Conservation (phyloP, 176 grass and related monocot genomes). For the Hyparrhenia diplandra region DNA sequence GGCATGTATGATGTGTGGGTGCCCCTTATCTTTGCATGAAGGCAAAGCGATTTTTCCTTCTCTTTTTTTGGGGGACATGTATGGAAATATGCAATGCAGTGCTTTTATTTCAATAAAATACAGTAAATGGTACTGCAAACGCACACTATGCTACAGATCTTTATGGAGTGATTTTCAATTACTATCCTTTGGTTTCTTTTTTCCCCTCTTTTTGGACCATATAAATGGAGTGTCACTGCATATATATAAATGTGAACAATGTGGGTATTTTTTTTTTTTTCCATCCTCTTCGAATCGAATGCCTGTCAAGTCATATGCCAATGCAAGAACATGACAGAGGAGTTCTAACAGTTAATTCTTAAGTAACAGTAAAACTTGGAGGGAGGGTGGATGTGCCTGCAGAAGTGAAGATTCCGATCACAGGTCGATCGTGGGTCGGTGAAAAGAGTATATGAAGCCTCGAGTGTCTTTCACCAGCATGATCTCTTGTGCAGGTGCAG, state of each 20-base stretch:
- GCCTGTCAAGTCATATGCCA: not conserved
- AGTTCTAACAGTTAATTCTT: not conserved
- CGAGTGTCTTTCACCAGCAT: not conserved
- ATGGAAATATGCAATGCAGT: not conserved
- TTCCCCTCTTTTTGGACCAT: not conserved
- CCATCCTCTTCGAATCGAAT: not conserved
- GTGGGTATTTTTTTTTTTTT: not conserved
- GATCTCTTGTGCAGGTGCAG: not conserved
- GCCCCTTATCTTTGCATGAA: constrained; percentile 7
- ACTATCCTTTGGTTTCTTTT: not conserved
- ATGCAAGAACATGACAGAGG: not conserved
- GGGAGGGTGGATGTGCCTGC: not conserved
- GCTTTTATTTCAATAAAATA: not conserved
- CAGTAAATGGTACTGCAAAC: not conserved
- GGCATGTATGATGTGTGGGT: not conserved
- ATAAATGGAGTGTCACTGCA: not conserved
- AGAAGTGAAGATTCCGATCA: not conserved
- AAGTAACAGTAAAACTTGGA: not conserved
- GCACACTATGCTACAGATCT: not conserved
- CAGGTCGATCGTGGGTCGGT: not conserved
- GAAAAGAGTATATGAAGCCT: not conserved
- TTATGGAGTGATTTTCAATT: not conserved
- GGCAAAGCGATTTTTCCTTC: not conserved
- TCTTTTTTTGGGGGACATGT: not conserved
- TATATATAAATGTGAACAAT: not conserved